phyloP scores from a whole-genome alignment of 2,329 filamentous ascomycete species.

The Apiospora rasikravindrae region DNA sequence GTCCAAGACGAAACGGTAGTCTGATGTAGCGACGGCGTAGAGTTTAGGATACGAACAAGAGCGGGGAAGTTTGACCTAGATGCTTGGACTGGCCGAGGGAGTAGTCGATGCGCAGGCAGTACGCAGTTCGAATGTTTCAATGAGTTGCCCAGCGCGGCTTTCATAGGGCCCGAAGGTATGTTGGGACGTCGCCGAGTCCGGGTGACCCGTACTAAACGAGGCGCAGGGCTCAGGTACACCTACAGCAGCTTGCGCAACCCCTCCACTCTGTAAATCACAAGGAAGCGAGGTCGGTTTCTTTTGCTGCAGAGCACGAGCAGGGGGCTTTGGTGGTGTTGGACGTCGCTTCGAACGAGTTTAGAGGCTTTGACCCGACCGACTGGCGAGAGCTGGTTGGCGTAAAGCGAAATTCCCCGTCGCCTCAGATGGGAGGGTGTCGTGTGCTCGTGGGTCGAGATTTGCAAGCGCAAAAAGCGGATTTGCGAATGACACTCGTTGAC shows the following conservation, averaged over 20 bases:
- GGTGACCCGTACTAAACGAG: constrained; percentile 17
- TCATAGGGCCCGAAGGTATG: constrained; percentile 18
- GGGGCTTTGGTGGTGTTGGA: not conserved
- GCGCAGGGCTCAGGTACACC: constrained; percentile 10
- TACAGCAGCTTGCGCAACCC: not conserved
- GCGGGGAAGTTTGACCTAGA: not conserved
- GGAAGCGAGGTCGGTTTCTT: not conserved
- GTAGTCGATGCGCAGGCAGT: constrained; percentile 4
- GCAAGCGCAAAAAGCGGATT: not conserved
- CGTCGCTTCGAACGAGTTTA: not conserved
- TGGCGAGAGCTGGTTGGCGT: not conserved
- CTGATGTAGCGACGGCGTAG: constrained; percentile 1
- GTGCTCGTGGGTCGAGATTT: constrained; percentile 17
- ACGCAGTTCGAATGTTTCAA: constrained; percentile 17
- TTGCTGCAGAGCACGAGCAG: not conserved
- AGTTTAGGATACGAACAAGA: constrained; percentile 13
- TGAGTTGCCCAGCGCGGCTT: constrained; percentile 14
- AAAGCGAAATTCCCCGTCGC: not conserved
- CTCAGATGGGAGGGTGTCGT: constrained; percentile 13
- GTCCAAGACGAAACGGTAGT: constrained; percentile 9
- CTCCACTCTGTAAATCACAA: constrained; percentile 1
- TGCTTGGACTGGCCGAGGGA: not conserved
- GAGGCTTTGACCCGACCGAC: not conserved
- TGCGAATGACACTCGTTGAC: not conserved
- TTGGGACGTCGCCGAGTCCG: constrained; percentile 1